Evolutionary conservation across 2,329 filamentous ascomycete genomes (phyloP).

Genomic region (Periglandula ipomoeae): DNA sequence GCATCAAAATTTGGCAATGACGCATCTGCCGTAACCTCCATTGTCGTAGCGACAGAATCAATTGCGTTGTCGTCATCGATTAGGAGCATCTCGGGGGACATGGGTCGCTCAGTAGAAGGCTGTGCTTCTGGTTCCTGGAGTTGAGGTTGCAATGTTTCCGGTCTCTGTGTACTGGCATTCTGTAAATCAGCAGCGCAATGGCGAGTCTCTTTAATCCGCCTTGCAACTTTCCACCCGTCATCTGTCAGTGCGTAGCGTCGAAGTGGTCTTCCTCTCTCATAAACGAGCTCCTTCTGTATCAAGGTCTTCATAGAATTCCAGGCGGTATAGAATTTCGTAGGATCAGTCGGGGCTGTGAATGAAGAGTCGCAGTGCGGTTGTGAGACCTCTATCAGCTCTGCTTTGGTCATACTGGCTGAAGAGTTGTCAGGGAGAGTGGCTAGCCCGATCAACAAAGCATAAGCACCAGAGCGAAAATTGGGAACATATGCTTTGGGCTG

Average conservation of each 20-base stretch:
- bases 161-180: background rate
- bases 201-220: conserved; percentile 49
- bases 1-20: conserved; percentile 43
- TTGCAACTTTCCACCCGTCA: conserved; percentile 68
- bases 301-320: conserved; percentile 79
- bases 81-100: conserved; percentile 11
- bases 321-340: conserved; percentile 65
- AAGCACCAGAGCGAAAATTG: conserved; percentile 61
- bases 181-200: conserved; percentile 22
- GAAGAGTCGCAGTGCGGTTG: conserved; percentile 66
- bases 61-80: background rate
- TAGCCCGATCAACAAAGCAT: conserved; percentile 61
- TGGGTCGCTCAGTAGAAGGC: conserved; percentile 5
- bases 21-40: conserved; percentile 11
- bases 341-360: conserved; percentile 57
- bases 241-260: conserved; percentile 65
- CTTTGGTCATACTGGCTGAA: conserved; percentile 51
- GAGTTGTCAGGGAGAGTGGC: conserved; percentile 47
- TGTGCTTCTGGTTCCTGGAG: background rate
- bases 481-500: conserved; percentile 64
- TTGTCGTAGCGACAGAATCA: conserved; percentile 1
- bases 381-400: conserved; percentile 57
- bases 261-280: conserved; percentile 58
- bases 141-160: background rate
- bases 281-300: conserved; percentile 62